phyloP scores from a whole-genome alignment of 2,329 filamentous ascomycete species.

The Fusarium decemcellulare region DNA sequence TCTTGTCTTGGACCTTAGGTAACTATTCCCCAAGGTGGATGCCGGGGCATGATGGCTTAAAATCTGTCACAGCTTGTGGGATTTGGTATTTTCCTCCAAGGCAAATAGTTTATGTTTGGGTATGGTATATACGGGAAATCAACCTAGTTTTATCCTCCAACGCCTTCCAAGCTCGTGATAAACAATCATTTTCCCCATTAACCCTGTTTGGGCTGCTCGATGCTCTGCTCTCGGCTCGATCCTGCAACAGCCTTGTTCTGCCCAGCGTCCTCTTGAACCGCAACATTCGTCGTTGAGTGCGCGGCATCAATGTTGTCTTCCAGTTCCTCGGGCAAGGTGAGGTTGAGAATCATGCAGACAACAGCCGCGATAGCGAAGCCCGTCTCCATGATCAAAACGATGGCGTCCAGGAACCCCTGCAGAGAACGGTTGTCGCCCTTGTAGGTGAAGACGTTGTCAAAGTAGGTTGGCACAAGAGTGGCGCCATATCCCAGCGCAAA shows the following conservation, averaged over 20 bases:
- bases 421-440: slow-evolving; percentile 76
- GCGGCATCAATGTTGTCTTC: slow-evolving; percentile 66
- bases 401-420: slow-evolving; percentile 81
- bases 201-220: slow-evolving; percentile 37
- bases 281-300: slow-evolving; percentile 36
- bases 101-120: not conserved
- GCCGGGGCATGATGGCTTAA: too few species aligned
- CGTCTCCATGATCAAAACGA: slow-evolving; percentile 80
- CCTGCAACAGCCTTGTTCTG: slow-evolving; percentile 21
- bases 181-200: slow-evolving; percentile 5
- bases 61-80: not conserved
- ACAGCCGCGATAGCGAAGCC: slow-evolving; percentile 83
- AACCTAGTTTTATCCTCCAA: not conserved
- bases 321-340: slow-evolving; percentile 80
- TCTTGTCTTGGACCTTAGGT: not conserved
- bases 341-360: slow-evolving; percentile 80
- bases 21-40: not conserved
- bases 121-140: not conserved
- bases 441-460: slow-evolving; percentile 81
- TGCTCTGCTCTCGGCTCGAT: slow-evolving; percentile 42
- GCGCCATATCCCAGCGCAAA: slow-evolving; percentile 81
- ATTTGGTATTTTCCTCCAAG: not conserved
- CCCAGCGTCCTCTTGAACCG: slow-evolving; percentile 26
- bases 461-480: slow-evolving; percentile 77
- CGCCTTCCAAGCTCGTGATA: slow-evolving; percentile 2